These are phyloP conservation scores for Epichloe typhina DNA, from an alignment of 2,329 filamentous ascomycete genomes.

Conservation along the genomic window DNA sequence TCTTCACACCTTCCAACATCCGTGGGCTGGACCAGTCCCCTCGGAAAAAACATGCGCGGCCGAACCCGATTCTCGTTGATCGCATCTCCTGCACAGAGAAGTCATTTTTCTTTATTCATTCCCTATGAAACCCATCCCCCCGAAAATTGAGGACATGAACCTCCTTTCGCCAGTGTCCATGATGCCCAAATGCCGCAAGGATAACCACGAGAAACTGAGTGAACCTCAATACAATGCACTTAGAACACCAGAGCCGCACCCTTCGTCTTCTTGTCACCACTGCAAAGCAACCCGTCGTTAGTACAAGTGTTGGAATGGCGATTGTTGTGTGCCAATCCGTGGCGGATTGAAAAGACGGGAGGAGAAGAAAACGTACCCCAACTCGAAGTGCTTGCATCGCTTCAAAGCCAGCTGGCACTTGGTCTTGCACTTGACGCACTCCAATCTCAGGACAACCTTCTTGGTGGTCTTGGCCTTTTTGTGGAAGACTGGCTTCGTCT, in stretches of 20 bases:
- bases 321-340: too few species aligned
- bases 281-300: constrained; percentile 22
- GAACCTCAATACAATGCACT: constrained; percentile 39
- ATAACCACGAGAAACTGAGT: constrained; percentile 29
- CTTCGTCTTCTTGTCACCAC: constrained; percentile 99
- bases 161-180: constrained; percentile 35
- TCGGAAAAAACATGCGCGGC: neutral
- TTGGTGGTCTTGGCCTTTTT: constrained; percentile 99
- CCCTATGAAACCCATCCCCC: constrained; percentile 30
- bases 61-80: neutral
- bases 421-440: constrained; percentile 96
- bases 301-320: neutral
- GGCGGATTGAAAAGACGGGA: neutral
- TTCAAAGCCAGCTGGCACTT: constrained; percentile 97
- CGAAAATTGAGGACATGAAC: constrained; percentile 28
- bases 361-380: constrained; percentile 57
- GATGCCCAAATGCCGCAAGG: constrained; percentile 32
- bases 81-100: constrained; percentile 7
- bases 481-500: constrained; percentile 99
- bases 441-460: constrained; percentile 97
- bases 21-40: too few species aligned
- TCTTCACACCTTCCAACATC: too few species aligned
- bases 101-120: constrained; percentile 23
- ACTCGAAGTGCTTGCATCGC: constrained; percentile 99
- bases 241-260: constrained; percentile 99